Percentiles rank a stretch among this genome's conserved stretches.
Conservation (phyloP, 2,329 filamentous ascomycete species). For the Fusarium euwallaceae region DNA sequence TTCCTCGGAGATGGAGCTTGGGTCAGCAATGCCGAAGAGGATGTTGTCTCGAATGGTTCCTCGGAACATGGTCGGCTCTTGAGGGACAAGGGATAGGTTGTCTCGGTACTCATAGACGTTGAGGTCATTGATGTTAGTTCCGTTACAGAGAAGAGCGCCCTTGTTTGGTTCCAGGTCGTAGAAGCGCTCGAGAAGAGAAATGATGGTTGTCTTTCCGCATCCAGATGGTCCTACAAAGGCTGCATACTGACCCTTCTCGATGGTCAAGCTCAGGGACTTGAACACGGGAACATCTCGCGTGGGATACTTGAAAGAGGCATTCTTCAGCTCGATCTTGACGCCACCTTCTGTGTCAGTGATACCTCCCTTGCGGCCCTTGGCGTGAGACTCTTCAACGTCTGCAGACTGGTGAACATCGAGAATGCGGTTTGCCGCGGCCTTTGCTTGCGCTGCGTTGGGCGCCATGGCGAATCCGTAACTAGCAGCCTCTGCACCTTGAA, state of each 20-base stretch:
- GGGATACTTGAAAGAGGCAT: constrained; percentile 72
- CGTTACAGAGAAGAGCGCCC: constrained; percentile 75
- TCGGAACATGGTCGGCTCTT: constrained; percentile 80
- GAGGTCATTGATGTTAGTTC: constrained; percentile 67
- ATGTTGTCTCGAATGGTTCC: constrained; percentile 80
- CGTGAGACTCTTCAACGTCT: background rate
- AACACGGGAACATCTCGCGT: constrained; percentile 69
- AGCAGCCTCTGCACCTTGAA: constrained; percentile 63
- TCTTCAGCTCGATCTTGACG: constrained; percentile 67
- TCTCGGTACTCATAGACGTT: constrained; percentile 73
- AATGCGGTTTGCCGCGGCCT: constrained; percentile 41
- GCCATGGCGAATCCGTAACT: constrained; percentile 32
- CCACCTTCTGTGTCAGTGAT: constrained; percentile 60
- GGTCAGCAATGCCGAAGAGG: constrained; percentile 69
- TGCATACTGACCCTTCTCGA: constrained; percentile 77
- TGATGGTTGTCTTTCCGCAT: constrained; percentile 79
- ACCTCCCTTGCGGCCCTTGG: background rate
- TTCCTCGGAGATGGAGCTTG: constrained; percentile 64
- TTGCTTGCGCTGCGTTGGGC: constrained; percentile 38
- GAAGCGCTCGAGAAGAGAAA: constrained; percentile 75
- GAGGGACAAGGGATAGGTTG: constrained; percentile 77
- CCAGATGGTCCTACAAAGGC: constrained; percentile 79
- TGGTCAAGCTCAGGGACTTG: constrained; percentile 70
- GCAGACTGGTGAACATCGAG: constrained; percentile 45
- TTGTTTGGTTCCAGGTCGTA: constrained; percentile 69